Conservation (phyloP, 2,329 filamentous ascomycete species). For the Colletotrichum eleusines region DNA sequence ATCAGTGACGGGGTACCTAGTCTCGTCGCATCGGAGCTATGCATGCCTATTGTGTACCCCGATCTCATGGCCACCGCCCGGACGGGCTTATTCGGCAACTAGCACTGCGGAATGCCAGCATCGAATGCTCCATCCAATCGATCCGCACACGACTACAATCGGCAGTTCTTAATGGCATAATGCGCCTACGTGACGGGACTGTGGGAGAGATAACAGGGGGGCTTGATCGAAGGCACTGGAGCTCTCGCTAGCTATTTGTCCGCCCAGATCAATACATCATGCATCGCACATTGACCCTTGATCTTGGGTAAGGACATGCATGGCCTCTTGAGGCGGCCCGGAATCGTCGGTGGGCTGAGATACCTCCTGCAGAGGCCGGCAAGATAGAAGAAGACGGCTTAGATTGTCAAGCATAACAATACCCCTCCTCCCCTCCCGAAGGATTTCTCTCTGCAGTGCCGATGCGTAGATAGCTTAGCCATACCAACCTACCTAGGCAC, state of each 20-base stretch:
- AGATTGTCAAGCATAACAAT: slow-evolving; percentile 12
- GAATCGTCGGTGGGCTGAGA: slow-evolving; percentile 3
- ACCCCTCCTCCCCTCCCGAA: background rate
- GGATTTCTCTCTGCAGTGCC: background rate
- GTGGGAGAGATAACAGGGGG: slow-evolving; percentile 3
- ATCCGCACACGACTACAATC: slow-evolving; percentile 22
- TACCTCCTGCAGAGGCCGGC: background rate
- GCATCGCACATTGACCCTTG: slow-evolving; percentile 3
- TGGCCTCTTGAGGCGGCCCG: background rate
- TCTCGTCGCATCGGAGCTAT: background rate
- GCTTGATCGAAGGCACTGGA: slow-evolving; percentile 2
- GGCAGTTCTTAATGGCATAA: slow-evolving; percentile 9
- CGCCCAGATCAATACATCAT: slow-evolving; percentile 9
- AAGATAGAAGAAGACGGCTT: background rate
- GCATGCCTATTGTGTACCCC: background rate
- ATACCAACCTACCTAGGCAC: background rate
- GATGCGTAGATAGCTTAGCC: background rate
- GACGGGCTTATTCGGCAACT: slow-evolving; percentile 7
- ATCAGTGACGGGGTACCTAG: background rate
- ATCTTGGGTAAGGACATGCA: slow-evolving; percentile 1
- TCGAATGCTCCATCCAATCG: slow-evolving; percentile 19
- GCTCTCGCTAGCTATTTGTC: slow-evolving; percentile 13
- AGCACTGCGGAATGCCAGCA: background rate
- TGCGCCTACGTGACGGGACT: slow-evolving; percentile 21
- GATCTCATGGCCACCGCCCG: background rate